Percentiles rank a stretch among this genome's conserved stretches.
Evolutionary conservation across 208 protist genomes (phyloP).

Genomic region (Phytomonas serpens): DNA sequence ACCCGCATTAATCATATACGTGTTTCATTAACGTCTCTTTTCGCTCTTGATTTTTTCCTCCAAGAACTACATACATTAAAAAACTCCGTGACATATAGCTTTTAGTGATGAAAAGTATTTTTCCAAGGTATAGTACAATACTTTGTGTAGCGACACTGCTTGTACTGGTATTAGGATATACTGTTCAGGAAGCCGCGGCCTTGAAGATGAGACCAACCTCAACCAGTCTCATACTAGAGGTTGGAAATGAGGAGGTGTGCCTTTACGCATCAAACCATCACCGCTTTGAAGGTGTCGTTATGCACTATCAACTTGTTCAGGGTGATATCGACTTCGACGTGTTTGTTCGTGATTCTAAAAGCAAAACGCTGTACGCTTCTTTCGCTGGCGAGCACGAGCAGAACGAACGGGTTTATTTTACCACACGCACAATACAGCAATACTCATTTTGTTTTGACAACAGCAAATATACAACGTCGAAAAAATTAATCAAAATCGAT

Average conservation of each 20-base stretch:
- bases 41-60: not conserved
- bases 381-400: conserved; percentile 64
- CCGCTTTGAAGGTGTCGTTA: conserved; percentile 50
- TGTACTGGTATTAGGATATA: not conserved
- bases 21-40: not conserved
- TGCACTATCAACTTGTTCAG: conserved; percentile 65
- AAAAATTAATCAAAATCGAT: conserved; percentile 61
- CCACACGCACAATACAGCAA: conserved; percentile 40
- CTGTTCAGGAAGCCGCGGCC: conserved; percentile 1
- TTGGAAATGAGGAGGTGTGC: conserved; percentile 63
- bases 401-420: conserved; percentile 76
- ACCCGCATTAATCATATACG: not conserved
- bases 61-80: not conserved
- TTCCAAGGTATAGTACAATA: not conserved
- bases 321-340: conserved; percentile 71
- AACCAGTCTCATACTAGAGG: conserved; percentile 39
- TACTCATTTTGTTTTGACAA: conserved; percentile 84
- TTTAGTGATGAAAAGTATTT: not conserved
- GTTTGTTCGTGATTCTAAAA: conserved; percentile 45
- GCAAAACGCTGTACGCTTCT: conserved; percentile 55
- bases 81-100: not conserved
- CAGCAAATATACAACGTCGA: conserved; percentile 29
- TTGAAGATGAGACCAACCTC: conserved; percentile 51
- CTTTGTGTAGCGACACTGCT: not conserved
- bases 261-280: conserved; percentile 52